These are phyloP conservation scores for Styphnolobium japonicum DNA, from an alignment of 306 rosid genomes.

Conservation along the genomic window DNA sequence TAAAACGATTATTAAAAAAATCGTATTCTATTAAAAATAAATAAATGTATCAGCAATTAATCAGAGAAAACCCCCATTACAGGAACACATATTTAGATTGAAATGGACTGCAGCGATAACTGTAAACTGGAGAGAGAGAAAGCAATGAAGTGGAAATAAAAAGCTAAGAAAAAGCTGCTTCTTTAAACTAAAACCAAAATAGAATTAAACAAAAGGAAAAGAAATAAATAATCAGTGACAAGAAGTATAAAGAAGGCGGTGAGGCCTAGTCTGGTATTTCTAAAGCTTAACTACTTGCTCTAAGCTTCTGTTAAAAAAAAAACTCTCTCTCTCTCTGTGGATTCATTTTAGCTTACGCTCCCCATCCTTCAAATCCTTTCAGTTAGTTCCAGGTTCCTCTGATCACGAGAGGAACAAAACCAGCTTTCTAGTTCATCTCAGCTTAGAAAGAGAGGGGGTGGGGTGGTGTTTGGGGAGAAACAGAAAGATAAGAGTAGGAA, in stretches of 20 bases:
- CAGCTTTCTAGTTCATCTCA: background rate
- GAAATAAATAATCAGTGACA: background rate
- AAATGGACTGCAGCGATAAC: slow-evolving; percentile 34
- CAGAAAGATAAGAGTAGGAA: background rate
- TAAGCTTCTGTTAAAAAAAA: background rate
- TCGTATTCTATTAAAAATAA: background rate
- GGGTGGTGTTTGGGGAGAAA: slow-evolving; percentile 40
- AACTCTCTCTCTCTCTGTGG: background rate
- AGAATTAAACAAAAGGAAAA: slow-evolving; percentile 19
- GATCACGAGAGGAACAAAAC: slow-evolving; percentile 15
- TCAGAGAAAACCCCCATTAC: slow-evolving; percentile 3
- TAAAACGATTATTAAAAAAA: slow-evolving; percentile 10
- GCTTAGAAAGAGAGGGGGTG: slow-evolving; percentile 26
- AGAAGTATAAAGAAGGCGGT: slow-evolving; percentile 67
- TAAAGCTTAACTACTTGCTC: slow-evolving; percentile 34
- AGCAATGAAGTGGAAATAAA: slow-evolving; percentile 38
- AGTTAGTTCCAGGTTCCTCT: slow-evolving; percentile 11
- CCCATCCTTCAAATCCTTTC: slow-evolving; percentile 7
- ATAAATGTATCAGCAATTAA: background rate
- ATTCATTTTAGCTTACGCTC: background rate
- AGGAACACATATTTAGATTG: slow-evolving; percentile 14
- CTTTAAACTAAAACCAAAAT: slow-evolving; percentile 35
- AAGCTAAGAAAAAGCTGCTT: slow-evolving; percentile 39
- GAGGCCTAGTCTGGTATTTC: slow-evolving; percentile 43
- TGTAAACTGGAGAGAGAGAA: slow-evolving; percentile 17